A percentile compares a stretch with the other conserved stretches of the same genome.
Conservation (phyloP, 345 rosid genomes). For the Populus tremula region DNA sequence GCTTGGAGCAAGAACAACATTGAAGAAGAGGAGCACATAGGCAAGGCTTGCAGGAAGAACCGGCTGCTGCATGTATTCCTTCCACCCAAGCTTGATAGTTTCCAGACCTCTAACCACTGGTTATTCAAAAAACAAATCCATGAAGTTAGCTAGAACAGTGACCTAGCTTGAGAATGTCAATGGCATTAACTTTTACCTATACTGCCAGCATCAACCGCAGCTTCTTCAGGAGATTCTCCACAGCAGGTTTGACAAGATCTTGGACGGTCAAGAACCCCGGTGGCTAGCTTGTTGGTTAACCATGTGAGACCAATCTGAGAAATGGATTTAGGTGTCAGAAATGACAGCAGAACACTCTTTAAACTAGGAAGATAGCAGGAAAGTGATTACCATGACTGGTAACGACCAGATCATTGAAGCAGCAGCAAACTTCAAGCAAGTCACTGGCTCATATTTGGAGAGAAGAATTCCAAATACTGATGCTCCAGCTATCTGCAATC, state of each 20-base stretch:
- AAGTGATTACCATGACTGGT: conserved; percentile 67
- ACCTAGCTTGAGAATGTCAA: background rate
- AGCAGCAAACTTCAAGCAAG: conserved; percentile 81
- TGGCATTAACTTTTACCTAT: conserved; percentile 45
- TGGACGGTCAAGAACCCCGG: conserved; percentile 82
- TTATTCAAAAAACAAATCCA: conserved; percentile 19
- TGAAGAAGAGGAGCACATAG: conserved; percentile 77
- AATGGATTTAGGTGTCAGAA: conserved; percentile 9
- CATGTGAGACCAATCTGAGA: conserved; percentile 66
- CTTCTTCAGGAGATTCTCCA: conserved; percentile 28
- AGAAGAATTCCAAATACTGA: conserved; percentile 79
- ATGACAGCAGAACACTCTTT: conserved; percentile 10
- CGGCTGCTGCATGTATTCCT: conserved; percentile 86
- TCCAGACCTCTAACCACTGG: conserved; percentile 55
- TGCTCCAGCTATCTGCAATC: conserved; percentile 78
- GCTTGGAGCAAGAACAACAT: conserved; percentile 84
- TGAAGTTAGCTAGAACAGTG: background rate
- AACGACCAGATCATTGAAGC: conserved; percentile 63
- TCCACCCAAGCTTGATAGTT: conserved; percentile 92
- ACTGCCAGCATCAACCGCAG: conserved; percentile 28
- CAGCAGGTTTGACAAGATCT: conserved; percentile 56
- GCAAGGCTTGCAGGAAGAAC: conserved; percentile 98
- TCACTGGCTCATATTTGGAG: conserved; percentile 71
- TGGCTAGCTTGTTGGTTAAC: conserved; percentile 76
- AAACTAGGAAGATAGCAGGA: conserved; percentile 4